Conservation (phyloP, 441 rosid genomes). For the Geranium incanum region DNA sequence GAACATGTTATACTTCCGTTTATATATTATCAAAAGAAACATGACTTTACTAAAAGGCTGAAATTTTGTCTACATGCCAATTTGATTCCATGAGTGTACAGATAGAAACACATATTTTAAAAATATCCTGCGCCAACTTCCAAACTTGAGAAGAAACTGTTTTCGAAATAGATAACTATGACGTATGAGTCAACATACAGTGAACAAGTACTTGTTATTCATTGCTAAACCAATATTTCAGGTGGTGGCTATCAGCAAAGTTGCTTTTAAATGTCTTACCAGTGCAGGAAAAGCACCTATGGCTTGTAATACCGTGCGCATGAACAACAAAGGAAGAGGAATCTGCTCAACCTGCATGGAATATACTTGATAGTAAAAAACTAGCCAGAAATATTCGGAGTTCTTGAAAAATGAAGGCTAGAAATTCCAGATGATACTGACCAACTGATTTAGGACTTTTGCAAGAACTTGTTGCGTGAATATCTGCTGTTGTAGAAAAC, state of each 20-base stretch:
- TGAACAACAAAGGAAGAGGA: conserved; percentile 94
- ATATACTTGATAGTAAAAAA: conserved; percentile 22
- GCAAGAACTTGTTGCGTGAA: conserved; percentile 97
- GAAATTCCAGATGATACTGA: conserved; percentile 30
- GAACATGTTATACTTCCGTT: not conserved
- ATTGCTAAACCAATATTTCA: not conserved
- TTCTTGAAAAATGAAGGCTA: conserved; percentile 14
- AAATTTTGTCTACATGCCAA: not conserved
- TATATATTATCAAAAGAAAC: conserved; percentile 1
- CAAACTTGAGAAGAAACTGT: not conserved
- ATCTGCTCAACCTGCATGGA: conserved; percentile 83
- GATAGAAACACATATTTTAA: not conserved
- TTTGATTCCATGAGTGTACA: not conserved
- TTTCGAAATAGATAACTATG: not conserved
- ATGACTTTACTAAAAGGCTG: not conserved
- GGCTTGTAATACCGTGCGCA: conserved; percentile 98
- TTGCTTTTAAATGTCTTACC: conserved; percentile 41
- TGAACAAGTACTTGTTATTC: not conserved
- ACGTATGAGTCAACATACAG: not conserved
- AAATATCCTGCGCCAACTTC: not conserved
- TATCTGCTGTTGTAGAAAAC: conserved; percentile 80
- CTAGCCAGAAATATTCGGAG: conserved; percentile 16
- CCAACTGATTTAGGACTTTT: conserved; percentile 95
- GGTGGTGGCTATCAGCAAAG: not conserved
- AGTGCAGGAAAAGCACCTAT: conserved; percentile 92